Conservation (phyloP, 2,329 filamentous ascomycete genomes). For the Coniochaeta prunicola region DNA sequence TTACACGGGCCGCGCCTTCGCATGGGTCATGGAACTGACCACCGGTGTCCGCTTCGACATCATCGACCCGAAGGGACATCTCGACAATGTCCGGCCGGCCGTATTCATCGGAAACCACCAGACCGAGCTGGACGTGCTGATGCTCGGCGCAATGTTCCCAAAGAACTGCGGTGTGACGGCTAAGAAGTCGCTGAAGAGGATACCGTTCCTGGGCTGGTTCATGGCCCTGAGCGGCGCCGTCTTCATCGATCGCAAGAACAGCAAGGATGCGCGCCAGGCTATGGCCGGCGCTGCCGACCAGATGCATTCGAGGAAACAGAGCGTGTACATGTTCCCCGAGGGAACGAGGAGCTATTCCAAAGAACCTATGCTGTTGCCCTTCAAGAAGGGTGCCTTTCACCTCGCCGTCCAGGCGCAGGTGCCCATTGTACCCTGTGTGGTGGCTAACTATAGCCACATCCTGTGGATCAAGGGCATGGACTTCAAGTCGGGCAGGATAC, state of each 20-base stretch:
- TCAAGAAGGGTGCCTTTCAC: conserved; percentile 99
- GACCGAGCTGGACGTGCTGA: conserved; percentile 87
- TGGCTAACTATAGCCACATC: conserved; percentile 72
- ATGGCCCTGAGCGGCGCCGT: conserved; percentile 82
- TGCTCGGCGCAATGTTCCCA: conserved; percentile 85
- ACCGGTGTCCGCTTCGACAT: conserved; percentile 76
- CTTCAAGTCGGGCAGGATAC: conserved; percentile 64
- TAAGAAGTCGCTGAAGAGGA: conserved; percentile 72
- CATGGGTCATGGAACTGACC: conserved; percentile 64
- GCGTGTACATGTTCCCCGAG: conserved; percentile 84
- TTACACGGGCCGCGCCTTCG: conserved; percentile 73
- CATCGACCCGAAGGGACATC: conserved; percentile 56
- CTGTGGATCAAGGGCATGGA: conserved; percentile 55
- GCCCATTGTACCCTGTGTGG: conserved; percentile 80
- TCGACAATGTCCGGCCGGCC: conserved; percentile 65
- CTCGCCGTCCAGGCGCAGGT: conserved; percentile 90
- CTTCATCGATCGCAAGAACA: conserved; percentile 90
- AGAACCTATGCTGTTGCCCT: conserved; percentile 77
- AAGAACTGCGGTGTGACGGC: conserved; percentile 88
- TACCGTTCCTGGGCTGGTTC: conserved; percentile 91
- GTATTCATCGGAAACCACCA: conserved; percentile 96
- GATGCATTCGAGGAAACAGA: conserved; percentile 67
- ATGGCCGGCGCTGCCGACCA: conserved; percentile 77
- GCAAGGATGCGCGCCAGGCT: conserved; percentile 71
- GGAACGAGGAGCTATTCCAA: conserved; percentile 86